Conservation (phyloP, 2,329 filamentous ascomycete species). For the Apiospora sp. region DNA sequence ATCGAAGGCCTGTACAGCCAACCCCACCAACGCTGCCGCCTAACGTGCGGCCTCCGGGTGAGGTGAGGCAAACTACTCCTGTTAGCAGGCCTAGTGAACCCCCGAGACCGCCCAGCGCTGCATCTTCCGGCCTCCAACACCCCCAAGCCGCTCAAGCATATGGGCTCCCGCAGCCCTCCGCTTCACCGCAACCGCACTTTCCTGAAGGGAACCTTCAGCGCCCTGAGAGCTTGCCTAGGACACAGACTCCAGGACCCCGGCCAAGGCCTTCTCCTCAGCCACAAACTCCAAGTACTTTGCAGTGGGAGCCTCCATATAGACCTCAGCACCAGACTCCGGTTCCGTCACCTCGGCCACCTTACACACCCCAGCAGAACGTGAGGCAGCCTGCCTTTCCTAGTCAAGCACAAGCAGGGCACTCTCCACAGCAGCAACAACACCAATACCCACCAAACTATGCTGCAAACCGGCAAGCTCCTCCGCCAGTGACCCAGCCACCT, state of each 20-base stretch:
- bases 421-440: slow-evolving; percentile 26
- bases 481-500: slow-evolving; percentile 36
- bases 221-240: slow-evolving; percentile 42
- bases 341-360: slow-evolving; percentile 41
- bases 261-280: slow-evolving; percentile 35
- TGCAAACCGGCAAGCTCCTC: slow-evolving; percentile 35
- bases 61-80: slow-evolving; percentile 36
- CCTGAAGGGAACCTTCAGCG: slow-evolving; percentile 37
- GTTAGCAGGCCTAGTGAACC: slow-evolving; percentile 37
- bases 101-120: slow-evolving; percentile 32
- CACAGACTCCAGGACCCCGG: slow-evolving; percentile 40
- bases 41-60: slow-evolving; percentile 32
- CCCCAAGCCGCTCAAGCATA: slow-evolving; percentile 46
- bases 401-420: slow-evolving; percentile 31
- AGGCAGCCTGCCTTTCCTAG: slow-evolving; percentile 39
- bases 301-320: slow-evolving; percentile 53
- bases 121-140: slow-evolving; percentile 49
- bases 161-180: slow-evolving; percentile 38
- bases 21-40: slow-evolving; percentile 36
- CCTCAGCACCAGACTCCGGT: slow-evolving; percentile 45
- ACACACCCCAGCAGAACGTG: slow-evolving; percentile 33
- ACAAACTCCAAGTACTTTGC: slow-evolving; percentile 44
- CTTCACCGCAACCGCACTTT: slow-evolving; percentile 20
- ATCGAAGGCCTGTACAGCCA: slow-evolving; percentile 37
- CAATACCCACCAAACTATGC: slow-evolving; percentile 38